Conservation (phyloP, 176 grass and related monocot species). For the Elymus sibiricus region DNA sequence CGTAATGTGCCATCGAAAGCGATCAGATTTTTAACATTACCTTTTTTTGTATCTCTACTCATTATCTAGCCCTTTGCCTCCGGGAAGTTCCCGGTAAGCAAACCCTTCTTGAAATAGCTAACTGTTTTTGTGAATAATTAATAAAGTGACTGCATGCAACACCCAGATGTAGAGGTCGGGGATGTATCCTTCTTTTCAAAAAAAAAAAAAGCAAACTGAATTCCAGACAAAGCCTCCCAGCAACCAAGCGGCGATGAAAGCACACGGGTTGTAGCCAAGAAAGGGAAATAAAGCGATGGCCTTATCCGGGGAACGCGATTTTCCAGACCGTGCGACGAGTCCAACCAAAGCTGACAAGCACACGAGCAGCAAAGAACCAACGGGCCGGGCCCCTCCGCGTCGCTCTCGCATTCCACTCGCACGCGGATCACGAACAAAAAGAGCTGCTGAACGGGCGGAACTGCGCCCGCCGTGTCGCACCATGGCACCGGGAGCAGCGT, state of each 20-base stretch:
- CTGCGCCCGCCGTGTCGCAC: not conserved
- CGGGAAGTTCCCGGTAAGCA: not conserved
- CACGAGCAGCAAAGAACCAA: not conserved
- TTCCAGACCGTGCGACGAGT: not conserved
- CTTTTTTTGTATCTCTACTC: no score
- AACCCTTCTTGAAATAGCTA: not conserved
- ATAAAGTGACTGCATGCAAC: no score
- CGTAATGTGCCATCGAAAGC: no score
- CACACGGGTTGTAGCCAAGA: not conserved
- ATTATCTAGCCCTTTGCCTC: no score
- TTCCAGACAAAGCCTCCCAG: not conserved
- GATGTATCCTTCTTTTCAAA: no score
- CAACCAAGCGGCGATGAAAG: no score
- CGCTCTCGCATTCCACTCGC: not conserved
- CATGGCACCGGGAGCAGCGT: slow-evolving; percentile 17
- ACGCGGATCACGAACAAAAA: not conserved
- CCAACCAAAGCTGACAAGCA: not conserved
- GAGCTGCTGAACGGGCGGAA: not conserved
- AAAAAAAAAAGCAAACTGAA: not conserved
- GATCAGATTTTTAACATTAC: no score
- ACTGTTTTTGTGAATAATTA: no score
- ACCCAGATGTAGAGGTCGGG: no score
- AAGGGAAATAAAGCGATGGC: not conserved
- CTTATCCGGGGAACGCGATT: not conserved
- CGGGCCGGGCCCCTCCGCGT: not conserved